Evolutionary conservation across 495 filamentous ascomycete species (phyloP).

Genomic region (Penicillium crystallinum): DNA sequence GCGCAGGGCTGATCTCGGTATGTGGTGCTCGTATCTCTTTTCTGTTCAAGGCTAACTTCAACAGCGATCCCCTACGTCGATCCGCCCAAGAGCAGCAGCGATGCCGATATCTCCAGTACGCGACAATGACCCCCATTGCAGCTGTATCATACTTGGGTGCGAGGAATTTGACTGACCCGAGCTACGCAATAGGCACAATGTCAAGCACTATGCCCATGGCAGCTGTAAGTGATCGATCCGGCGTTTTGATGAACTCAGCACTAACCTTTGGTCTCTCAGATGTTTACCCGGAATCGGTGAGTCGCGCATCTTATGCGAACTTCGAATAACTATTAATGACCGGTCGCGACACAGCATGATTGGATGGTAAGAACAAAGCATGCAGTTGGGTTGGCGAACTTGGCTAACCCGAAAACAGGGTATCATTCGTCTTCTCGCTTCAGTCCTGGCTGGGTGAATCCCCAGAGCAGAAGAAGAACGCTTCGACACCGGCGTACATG

Average conservation of each 20-base stretch:
- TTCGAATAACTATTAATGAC: conserved; percentile 8
- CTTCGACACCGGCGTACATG: conserved; percentile 74
- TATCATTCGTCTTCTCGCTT: conserved; percentile 74
- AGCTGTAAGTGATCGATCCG: conserved; percentile 50
- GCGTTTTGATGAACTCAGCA: background rate
- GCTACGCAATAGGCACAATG: conserved; percentile 52
- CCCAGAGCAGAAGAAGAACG: conserved; percentile 62
- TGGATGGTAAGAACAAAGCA: conserved; percentile 61
- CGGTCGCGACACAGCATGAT: conserved; percentile 48
- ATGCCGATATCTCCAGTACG: conserved; percentile 52
- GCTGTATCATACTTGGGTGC: background rate
- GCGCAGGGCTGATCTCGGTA: conserved; percentile 79
- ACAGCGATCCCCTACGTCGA: conserved; percentile 60
- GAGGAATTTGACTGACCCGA: conserved; percentile 7
- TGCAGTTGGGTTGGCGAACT: background rate
- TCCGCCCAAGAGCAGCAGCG: conserved; percentile 49
- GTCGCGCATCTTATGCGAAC: conserved; percentile 11
- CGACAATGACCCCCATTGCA: background rate
- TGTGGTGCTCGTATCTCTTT: conserved; percentile 14
- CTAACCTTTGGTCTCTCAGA: conserved; percentile 42
- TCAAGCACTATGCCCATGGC: conserved; percentile 88
- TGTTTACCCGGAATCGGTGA: conserved; percentile 87
- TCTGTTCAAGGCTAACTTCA: conserved; percentile 9
- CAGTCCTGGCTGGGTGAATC: conserved; percentile 85
- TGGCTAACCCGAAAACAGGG: conserved; percentile 47